Base-by-base conservation (phyloP, 345 rosid species). In the Luvunga scandens region DNA sequence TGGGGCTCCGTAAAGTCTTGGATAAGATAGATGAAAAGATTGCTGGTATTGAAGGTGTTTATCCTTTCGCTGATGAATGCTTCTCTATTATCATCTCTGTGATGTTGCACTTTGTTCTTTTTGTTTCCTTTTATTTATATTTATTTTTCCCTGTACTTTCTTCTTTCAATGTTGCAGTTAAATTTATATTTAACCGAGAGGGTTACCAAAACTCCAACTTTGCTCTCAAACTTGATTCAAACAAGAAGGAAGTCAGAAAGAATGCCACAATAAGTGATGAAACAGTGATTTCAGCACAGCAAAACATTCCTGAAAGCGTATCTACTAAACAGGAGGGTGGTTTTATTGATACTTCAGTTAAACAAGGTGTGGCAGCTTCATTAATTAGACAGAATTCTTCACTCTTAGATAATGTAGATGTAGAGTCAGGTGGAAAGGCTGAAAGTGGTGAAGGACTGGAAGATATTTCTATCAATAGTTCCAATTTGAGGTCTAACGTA, bases 1-100 rank as follows among this genome's bases (percentile, higher is more conserved):
- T 96, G 75, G 89, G 81, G 66, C 63, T 65, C 7, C 0, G 6
- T 34, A 72, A 64, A 71, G 78, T 93, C 38, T 74, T 66, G 66
- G 89, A 92, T 70, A 85, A 79, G 79, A 84, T 94, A 61, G 95
- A 85, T 82, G 97, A 88, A 9, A 86, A 77, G 79, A 82, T 92
- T 78, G 93, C 90, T 77, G 91, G 87, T 61, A 80, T 83, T 79
- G 93, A 96, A 57, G 95, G 99, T 96, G 81, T 71, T 77, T 67
- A 9, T 59, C 71, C 38, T 77, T 76, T 74, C 48, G 66, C 76
- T 59, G 34, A 56, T 64, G 22, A 53, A 55, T 28, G 56, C 75
- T 76, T 36, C 42, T 56, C 34, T 50, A 7, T 6, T 71, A n/a
- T 31, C n/a, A 59, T 66, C 60, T 56, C 36, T 34, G 13, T 73